Percentiles rank a stretch among this genome's conserved stretches.
Evolutionary conservation across 192 early-diverging fungal species (phyloP).

Genomic region (Bifiguratus adelaidae): DNA sequence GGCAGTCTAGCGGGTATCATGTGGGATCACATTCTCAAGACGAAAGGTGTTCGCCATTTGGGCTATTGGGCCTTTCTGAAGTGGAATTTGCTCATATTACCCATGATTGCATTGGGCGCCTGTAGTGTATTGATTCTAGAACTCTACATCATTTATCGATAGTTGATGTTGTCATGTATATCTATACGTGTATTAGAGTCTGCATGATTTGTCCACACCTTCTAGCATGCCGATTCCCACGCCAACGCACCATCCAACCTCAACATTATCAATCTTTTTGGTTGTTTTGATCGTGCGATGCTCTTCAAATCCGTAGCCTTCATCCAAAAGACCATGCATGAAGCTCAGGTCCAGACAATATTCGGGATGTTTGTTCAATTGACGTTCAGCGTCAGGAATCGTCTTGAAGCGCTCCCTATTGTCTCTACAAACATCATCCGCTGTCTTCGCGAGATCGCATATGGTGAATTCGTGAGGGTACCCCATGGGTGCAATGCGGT

Average conservation of each 20-base stretch:
- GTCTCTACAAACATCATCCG: slow-evolving; percentile 48
- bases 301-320: slow-evolving; percentile 59
- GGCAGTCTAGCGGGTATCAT: slow-evolving; percentile 70
- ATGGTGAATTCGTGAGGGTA: slow-evolving; percentile 46
- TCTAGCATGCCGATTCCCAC: slow-evolving; percentile 67
- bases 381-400: slow-evolving; percentile 7
- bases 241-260: slow-evolving; percentile 85
- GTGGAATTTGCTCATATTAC: slow-evolving; percentile 49
- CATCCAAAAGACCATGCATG: slow-evolving; percentile 58
- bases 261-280: slow-evolving; percentile 74
- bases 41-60: slow-evolving; percentile 27
- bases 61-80: slow-evolving; percentile 40
- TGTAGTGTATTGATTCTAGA: slow-evolving; percentile 39
- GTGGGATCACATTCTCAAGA: slow-evolving; percentile 44
- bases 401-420: slow-evolving; percentile 28
- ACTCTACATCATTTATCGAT: slow-evolving; percentile 21
- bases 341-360: slow-evolving; percentile 75
- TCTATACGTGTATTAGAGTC: too few relatives aligned
- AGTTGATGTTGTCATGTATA: neutral
- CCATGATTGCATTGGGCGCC: slow-evolving; percentile 31
- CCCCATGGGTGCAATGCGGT: slow-evolving; percentile 55
- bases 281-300: slow-evolving; percentile 51
- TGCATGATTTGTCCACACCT: too few relatives aligned
- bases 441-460: slow-evolving; percentile 38
- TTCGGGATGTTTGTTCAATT: slow-evolving; percentile 36